These are phyloP conservation scores for Tagetes erecta DNA, from an alignment of 129 eudicot species.

Conservation along the genomic window DNA sequence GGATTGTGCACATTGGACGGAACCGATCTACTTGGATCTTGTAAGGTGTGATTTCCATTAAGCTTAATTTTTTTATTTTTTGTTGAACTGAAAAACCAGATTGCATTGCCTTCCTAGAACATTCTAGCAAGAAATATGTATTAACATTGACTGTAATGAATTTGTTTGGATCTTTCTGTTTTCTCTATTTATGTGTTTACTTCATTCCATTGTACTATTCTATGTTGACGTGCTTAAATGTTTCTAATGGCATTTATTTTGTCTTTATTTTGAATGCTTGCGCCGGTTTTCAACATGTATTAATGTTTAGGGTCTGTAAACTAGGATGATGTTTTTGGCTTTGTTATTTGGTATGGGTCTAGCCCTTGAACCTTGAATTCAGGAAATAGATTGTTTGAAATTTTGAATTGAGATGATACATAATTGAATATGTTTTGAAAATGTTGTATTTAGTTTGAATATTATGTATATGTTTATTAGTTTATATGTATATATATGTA, in stretches of 20 bases:
- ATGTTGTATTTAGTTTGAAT: too few species aligned
- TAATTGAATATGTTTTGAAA: too few species aligned
- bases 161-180: conserved; percentile 11
- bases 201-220: background rate
- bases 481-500: too few species aligned
- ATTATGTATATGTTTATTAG: too few species aligned
- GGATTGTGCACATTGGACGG: conserved; percentile 96
- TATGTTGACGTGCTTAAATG: background rate
- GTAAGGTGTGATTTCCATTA: conserved; percentile 51
- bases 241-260: background rate
- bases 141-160: background rate
- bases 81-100: background rate
- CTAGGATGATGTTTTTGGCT: background rate
- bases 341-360: background rate
- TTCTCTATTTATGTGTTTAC: background rate
- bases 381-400: background rate
- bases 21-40: conserved; percentile 86
- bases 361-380: background rate
- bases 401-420: too few species aligned
- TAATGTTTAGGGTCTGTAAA: background rate
- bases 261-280: background rate
- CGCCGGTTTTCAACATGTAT: background rate
- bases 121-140: background rate
- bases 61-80: background rate
- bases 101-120: background rate